Conservation (phyloP, 2,329 filamentous ascomycete species). For the Didymella pomorum region DNA sequence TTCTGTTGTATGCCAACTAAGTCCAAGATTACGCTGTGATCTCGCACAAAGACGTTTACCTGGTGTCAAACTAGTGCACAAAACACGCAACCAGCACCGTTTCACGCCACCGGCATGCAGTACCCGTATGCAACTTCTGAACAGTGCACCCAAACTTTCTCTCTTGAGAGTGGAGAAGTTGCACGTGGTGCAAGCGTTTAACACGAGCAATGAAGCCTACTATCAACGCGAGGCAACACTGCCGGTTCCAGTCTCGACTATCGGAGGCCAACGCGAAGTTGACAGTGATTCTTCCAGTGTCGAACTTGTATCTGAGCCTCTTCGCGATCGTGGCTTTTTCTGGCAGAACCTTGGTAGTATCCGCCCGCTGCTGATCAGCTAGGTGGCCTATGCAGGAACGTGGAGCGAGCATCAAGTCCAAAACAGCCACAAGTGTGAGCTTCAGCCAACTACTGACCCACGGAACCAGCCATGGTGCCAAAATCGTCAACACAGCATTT, state of each 20-base stretch:
- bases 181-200: conserved; percentile 13
- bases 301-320: conserved; percentile 7
- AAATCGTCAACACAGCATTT: not conserved
- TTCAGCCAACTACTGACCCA: conserved; percentile 2
- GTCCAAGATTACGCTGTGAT: not conserved
- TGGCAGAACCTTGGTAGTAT: conserved; percentile 7
- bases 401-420: conserved; percentile 5
- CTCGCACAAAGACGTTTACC: conserved; percentile 4
- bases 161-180: conserved; percentile 2
- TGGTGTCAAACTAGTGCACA: conserved; percentile 2
- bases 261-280: not conserved
- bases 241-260: conserved; percentile 3
- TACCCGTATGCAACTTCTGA: not conserved
- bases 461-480: conserved; percentile 1
- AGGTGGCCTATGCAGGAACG: conserved; percentile 16
- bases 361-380: conserved; percentile 7
- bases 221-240: not conserved
- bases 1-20: conserved; percentile 4
- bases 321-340: not conserved
- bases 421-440: conserved; percentile 11
- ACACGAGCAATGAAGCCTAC: conserved; percentile 10
- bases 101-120: conserved; percentile 2
- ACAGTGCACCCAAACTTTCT: conserved; percentile 4
- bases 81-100: conserved; percentile 12
- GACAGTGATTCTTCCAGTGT: not conserved